Percentiles rank a stretch among this genome's conserved stretches.
These are phyloP conservation scores for Colletotrichum sp. DNA, from an alignment of 2,329 filamentous ascomycete genomes.

Conservation along the genomic window DNA sequence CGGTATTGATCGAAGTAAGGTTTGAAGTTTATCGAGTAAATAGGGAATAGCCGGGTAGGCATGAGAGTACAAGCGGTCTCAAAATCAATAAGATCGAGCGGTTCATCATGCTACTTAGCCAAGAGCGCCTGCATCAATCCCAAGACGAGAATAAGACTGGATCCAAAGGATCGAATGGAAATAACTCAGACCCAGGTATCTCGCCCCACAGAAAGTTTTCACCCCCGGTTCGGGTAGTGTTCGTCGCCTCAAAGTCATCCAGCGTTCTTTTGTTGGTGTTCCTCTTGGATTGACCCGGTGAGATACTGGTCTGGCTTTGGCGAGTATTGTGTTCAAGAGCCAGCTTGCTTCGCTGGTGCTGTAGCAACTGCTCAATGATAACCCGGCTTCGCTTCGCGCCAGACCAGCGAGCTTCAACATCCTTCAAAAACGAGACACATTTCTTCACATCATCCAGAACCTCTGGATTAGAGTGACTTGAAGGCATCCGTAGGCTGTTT, in stretches of 20 bases:
- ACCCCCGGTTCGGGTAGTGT: background rate
- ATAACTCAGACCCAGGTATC: background rate
- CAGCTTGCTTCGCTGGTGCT: background rate
- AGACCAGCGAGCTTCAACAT: conserved; percentile 28
- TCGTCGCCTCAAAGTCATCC: background rate
- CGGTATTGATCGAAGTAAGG: background rate
- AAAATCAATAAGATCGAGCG: background rate
- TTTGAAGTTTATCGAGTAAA: fast-evolving
- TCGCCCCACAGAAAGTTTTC: background rate
- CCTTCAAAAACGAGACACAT: conserved; percentile 24
- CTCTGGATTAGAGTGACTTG: background rate
- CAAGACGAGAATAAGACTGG: background rate
- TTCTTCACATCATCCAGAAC: background rate
- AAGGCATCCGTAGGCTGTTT: background rate
- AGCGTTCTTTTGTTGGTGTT: background rate
- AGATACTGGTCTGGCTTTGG: background rate
- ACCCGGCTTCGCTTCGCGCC: conserved; percentile 26
- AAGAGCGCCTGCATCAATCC: background rate
- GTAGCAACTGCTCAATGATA: conserved; percentile 29
- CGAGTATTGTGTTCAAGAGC: background rate
- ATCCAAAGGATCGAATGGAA: background rate
- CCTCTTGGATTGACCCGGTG: background rate
- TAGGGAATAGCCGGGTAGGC: background rate
- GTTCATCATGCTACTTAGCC: background rate
- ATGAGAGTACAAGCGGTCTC: too few relatives aligned